Evolutionary conservation across 2,329 filamentous ascomycete species (phyloP).

Genomic region (Fonsecaea nubica): DNA sequence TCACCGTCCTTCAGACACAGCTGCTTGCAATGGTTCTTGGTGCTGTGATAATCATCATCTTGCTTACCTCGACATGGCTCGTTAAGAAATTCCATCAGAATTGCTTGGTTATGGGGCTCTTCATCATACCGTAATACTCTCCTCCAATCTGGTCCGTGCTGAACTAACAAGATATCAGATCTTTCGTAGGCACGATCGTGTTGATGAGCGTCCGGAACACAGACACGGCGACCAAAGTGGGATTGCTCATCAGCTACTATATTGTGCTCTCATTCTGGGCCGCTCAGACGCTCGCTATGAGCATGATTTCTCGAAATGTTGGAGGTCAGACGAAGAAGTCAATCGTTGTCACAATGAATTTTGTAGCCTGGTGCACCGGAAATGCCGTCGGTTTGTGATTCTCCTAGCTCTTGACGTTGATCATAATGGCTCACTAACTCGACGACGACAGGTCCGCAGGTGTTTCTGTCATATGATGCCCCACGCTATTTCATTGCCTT

Average conservation of each 20-base stretch:
- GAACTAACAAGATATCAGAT: constrained; percentile 43
- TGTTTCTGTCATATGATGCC: constrained; percentile 66
- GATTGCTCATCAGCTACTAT: constrained; percentile 76
- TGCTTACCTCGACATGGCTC: constrained; percentile 70
- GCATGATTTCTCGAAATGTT: constrained; percentile 72
- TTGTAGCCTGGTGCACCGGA: constrained; percentile 71
- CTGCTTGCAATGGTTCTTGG: constrained; percentile 77
- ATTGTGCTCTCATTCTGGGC: constrained; percentile 80
- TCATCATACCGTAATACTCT: constrained; percentile 61
- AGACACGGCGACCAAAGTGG: constrained; percentile 65
- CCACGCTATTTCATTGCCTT: constrained; percentile 74
- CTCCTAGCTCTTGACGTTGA: background rate
- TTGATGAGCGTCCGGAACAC: constrained; percentile 71
- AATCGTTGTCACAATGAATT: constrained; percentile 71
- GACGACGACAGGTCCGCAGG: constrained; percentile 59
- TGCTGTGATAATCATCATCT: constrained; percentile 73
- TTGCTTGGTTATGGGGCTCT: constrained; percentile 68
- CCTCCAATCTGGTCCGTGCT: background rate
- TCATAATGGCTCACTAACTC: background rate
- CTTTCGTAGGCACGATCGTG: constrained; percentile 73
- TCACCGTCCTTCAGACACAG: constrained; percentile 71
- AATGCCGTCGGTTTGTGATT: constrained; percentile 55
- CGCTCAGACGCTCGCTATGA: constrained; percentile 70
- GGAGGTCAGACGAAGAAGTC: constrained; percentile 77
- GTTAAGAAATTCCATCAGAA: constrained; percentile 75